phyloP scores from a whole-genome alignment of 768 basidiomycete genomes.

The Amanita jacksonii region DNA sequence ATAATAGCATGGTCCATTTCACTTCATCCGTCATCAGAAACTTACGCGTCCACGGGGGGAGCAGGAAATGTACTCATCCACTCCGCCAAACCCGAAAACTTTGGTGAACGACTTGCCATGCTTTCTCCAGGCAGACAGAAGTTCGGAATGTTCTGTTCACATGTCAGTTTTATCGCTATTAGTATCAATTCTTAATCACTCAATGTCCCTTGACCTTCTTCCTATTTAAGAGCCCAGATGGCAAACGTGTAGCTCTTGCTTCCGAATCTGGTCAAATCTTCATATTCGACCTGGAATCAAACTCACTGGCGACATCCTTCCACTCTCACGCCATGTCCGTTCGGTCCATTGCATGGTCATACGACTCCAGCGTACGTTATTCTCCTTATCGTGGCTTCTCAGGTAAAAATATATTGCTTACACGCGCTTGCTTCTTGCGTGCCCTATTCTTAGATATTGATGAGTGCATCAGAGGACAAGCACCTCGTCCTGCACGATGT shows the following conservation, averaged over 20 bases:
- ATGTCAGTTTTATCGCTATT: constrained; percentile 45
- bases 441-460: constrained; percentile 46
- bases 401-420: too few species aligned
- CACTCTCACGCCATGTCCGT: constrained; percentile 88
- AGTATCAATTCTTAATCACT: constrained; percentile 5
- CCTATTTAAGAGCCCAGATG: constrained; percentile 94
- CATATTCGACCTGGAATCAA: constrained; percentile 72
- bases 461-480: constrained; percentile 91
- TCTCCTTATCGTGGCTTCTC: constrained; percentile 9
- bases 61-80: constrained; percentile 66
- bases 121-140: constrained; percentile 62
- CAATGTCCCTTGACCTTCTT: too few species aligned
- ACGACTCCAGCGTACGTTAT: constrained; percentile 69
- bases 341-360: constrained; percentile 81
- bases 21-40: constrained; percentile 62
- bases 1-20: constrained; percentile 75
- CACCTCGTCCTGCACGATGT: constrained; percentile 87
- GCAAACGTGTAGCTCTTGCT: constrained; percentile 69
- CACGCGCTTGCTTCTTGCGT: neutral
- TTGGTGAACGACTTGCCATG: constrained; percentile 52
- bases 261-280: constrained; percentile 84
- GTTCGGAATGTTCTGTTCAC: constrained; percentile 66
- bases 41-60: constrained; percentile 65
- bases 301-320: constrained; percentile 57
- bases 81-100: constrained; percentile 57